These are phyloP conservation scores for Aphanocladium album DNA, from an alignment of 2,329 filamentous ascomycete species.

Conservation along the genomic window DNA sequence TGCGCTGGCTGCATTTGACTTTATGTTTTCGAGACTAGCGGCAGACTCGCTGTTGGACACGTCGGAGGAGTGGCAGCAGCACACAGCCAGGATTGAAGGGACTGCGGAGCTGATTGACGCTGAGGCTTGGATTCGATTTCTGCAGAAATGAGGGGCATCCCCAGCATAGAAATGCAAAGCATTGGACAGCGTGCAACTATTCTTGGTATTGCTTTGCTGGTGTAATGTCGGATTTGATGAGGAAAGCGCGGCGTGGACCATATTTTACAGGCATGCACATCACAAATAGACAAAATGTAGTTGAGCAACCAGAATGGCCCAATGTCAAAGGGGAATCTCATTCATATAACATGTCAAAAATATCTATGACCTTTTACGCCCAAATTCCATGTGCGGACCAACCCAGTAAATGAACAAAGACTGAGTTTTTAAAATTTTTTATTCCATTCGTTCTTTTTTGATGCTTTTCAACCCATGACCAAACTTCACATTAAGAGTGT, in stretches of 20 bases:
- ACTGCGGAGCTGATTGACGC: not conserved
- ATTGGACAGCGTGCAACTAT: too few relatives aligned
- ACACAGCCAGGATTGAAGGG: not conserved
- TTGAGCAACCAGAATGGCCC: slow-evolving; percentile 11
- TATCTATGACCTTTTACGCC: slow-evolving; percentile 13
- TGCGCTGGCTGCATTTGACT: not conserved
- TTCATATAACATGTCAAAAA: slow-evolving; percentile 13
- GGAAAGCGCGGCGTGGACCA: too few relatives aligned
- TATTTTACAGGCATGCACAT: not conserved
- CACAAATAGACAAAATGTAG: not conserved
- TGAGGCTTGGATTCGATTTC: not conserved
- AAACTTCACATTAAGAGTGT: not conserved
- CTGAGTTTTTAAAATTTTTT: not conserved
- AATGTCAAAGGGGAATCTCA: slow-evolving; percentile 13
- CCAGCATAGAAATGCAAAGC: not conserved
- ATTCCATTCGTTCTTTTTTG: not conserved
- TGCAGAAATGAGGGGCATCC: not conserved
- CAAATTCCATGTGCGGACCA: slow-evolving; percentile 12
- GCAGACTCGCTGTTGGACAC: not conserved
- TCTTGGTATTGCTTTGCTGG: too few relatives aligned
- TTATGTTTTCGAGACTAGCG: not conserved
- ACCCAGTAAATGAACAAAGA: slow-evolving; percentile 3
- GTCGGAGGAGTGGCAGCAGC: not conserved
- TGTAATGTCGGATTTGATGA: too few relatives aligned
- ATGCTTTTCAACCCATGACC: not conserved